These are phyloP conservation scores for Usnea hakonensis DNA, from an alignment of 495 filamentous ascomycete species.

Conservation along the genomic window DNA sequence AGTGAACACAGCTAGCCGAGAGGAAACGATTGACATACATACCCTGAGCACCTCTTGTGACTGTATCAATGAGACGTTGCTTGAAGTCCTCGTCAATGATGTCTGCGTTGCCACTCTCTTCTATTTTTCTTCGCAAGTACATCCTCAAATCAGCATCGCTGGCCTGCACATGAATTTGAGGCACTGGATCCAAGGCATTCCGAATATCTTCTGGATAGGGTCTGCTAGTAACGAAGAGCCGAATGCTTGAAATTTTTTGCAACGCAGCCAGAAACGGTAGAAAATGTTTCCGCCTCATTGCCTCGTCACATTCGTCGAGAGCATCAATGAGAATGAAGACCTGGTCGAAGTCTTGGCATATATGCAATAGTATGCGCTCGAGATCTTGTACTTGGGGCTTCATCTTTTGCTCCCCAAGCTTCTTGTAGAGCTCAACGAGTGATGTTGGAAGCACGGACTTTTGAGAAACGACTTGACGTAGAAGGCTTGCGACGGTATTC, in stretches of 20 bases:
- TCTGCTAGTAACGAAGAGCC: slow-evolving; percentile 8
- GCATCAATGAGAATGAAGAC: slow-evolving; percentile 27
- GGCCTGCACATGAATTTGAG: slow-evolving; percentile 6
- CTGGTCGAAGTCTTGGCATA: slow-evolving; percentile 2
- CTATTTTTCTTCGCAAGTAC: slow-evolving; percentile 6
- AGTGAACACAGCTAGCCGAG: background rate
- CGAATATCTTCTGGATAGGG: slow-evolving; percentile 8
- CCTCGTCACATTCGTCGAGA: slow-evolving; percentile 29
- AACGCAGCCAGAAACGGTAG: slow-evolving; percentile 1
- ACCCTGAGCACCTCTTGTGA: slow-evolving; percentile 6
- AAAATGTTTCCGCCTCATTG: background rate
- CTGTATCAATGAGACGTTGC: background rate
- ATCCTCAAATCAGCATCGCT: slow-evolving; percentile 9
- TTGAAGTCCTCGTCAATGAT: slow-evolving; percentile 9
- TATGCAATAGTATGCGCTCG: slow-evolving; percentile 2
- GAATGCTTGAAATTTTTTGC: background rate
- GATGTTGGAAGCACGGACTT: background rate
- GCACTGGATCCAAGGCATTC: background rate
- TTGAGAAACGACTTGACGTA: slow-evolving; percentile 1
- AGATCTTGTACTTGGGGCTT: slow-evolving; percentile 3
- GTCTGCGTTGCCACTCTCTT: background rate
- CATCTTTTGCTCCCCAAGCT: background rate
- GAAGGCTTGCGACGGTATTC: slow-evolving; percentile 8
- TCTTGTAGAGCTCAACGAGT: background rate
- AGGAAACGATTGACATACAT: slow-evolving; percentile 6